Conservation (phyloP, 2,329 filamentous ascomycete genomes). For the Periconia digitata region DNA sequence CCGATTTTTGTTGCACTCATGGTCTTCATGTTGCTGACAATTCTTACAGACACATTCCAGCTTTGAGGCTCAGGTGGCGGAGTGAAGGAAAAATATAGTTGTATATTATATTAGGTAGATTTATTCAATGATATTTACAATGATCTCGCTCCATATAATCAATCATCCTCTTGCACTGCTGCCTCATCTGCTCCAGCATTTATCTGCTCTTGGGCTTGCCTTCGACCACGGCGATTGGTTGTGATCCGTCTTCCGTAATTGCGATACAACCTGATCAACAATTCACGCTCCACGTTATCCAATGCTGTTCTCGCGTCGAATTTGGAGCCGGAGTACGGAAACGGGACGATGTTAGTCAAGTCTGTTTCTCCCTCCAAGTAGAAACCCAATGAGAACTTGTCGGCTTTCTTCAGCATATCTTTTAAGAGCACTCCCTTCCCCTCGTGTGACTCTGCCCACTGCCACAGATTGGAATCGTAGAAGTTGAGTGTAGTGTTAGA, state of each 20-base stretch:
- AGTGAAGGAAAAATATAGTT: neutral
- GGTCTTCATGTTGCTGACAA: conserved; percentile 21
- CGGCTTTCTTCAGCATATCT: conserved; percentile 32
- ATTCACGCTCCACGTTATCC: conserved; percentile 24
- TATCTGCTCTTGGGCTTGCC: neutral
- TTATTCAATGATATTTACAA: neutral
- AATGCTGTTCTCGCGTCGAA: conserved; percentile 34
- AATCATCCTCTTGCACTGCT: neutral
- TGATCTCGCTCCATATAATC: too few relatives aligned
- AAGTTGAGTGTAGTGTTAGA: conserved; percentile 29
- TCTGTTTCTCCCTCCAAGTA: conserved; percentile 32
- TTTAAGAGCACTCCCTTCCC: conserved; percentile 31
- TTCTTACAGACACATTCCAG: neutral
- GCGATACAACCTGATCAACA: conserved; percentile 32
- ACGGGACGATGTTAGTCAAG: conserved; percentile 33
- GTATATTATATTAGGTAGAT: neutral
- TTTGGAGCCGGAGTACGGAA: conserved; percentile 37
- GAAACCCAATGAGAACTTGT: conserved; percentile 36
- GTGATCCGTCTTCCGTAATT: conserved; percentile 39
- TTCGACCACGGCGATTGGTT: conserved; percentile 9
- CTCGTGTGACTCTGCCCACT: conserved; percentile 33
- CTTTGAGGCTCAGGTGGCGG: neutral
- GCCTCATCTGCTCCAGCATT: neutral
- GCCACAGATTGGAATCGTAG: conserved; percentile 36
- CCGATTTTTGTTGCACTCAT: conserved; percentile 13